Percentiles rank a stretch among this genome's conserved stretches.
Conservation (phyloP, 2,329 filamentous ascomycete genomes). For the Colletotrichum sp. region DNA sequence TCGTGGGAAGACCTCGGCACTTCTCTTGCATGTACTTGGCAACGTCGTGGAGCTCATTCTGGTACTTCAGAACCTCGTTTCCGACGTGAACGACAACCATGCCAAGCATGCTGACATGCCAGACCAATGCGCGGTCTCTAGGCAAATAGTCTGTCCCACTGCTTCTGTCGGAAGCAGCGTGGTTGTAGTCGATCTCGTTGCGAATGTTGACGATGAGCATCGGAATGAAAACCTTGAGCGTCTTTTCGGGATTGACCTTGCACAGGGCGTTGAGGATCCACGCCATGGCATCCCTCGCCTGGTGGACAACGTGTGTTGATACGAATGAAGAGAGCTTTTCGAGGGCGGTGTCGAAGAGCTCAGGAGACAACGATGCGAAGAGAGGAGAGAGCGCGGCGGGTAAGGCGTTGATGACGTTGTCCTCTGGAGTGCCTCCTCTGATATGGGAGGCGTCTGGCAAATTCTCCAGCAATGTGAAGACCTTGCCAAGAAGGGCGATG, state of each 20-base stretch:
- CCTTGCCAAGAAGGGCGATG: conserved; percentile 86
- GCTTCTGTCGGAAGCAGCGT: conserved; percentile 91
- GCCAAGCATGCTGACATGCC: conserved; percentile 95
- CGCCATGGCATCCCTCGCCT: conserved; percentile 96
- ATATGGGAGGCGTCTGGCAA: conserved; percentile 88
- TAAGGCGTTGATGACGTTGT: conserved; percentile 94
- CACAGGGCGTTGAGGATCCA: conserved; percentile 97
- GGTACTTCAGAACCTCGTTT: conserved; percentile 85
- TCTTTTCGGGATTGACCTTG: conserved; percentile 94
- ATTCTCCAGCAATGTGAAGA: conserved; percentile 95
- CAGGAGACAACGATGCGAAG: conserved; percentile 87
- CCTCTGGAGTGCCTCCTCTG: conserved; percentile 89
- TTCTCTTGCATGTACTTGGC: conserved; percentile 96
- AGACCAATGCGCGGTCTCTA: conserved; percentile 89
- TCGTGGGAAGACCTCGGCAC: conserved; percentile 90
- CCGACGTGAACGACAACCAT: conserved; percentile 99
- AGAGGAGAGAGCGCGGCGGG: conserved; percentile 91
- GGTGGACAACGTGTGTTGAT: conserved; percentile 92
- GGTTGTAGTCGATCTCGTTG: conserved; percentile 96
- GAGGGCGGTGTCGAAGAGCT: conserved; percentile 89
- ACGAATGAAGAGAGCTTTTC: conserved; percentile 94
- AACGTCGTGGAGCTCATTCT: conserved; percentile 87
- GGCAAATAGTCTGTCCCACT: conserved; percentile 93
- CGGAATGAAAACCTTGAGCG: conserved; percentile 87
- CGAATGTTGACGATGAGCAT: conserved; percentile 91